Evolutionary conservation across 2,329 filamentous ascomycete genomes (phyloP).

Genomic region (Penicillium polonicum): DNA sequence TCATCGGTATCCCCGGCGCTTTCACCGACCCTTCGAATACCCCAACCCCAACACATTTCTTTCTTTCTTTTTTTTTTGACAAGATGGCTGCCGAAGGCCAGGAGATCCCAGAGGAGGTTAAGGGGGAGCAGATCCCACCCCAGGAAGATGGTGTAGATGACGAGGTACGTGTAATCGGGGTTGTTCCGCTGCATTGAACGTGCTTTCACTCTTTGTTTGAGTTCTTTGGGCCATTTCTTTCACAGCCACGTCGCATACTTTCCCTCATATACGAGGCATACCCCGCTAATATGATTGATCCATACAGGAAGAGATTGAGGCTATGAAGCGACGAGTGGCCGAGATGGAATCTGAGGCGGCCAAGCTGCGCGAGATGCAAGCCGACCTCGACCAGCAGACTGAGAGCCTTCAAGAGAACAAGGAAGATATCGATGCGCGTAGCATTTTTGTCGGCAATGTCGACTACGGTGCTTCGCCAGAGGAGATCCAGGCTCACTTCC

Average conservation of each 20-base stretch:
- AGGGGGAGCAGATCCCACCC: conserved; percentile 39
- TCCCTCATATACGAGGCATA: background rate
- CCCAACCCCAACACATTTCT: background rate
- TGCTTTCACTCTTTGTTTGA: conserved; percentile 5
- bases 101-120: conserved; percentile 36
- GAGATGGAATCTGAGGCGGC: conserved; percentile 90
- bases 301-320: conserved; percentile 71
- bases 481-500: conserved; percentile 97
- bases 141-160: conserved; percentile 46
- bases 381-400: conserved; percentile 77
- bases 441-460: conserved; percentile 97
- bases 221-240: background rate
- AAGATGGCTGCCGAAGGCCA: conserved; percentile 39
- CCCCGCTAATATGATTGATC: conserved; percentile 9
- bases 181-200: background rate
- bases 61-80: conserved; percentile 5
- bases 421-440: conserved; percentile 90
- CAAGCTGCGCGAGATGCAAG: conserved; percentile 84
- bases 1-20: conserved; percentile 10
- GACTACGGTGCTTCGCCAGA: conserved; percentile 96
- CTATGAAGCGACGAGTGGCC: conserved; percentile 81
- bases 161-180: conserved; percentile 38
- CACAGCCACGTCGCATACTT: background rate
- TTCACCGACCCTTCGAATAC: conserved; percentile 8
- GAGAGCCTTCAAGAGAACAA: conserved; percentile 86